Base-by-base conservation (phyloP, 768 basidiomycete genomes). In the Gloeopeniophorella convolvens region DNA sequence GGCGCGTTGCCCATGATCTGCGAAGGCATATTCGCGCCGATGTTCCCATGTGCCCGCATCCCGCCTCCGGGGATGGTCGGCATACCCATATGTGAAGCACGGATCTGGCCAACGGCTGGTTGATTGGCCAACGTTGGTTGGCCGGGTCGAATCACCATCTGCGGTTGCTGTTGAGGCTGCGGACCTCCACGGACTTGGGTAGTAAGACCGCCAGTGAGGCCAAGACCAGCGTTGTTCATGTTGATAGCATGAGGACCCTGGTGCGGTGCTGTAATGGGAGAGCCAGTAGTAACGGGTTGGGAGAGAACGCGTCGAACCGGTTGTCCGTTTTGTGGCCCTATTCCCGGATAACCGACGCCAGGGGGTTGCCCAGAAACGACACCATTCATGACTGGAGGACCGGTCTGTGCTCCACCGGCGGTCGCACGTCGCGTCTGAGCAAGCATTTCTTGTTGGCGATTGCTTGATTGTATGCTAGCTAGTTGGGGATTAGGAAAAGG, bases 281-380 rank as follows among this genome's bases (percentile, higher is more conserved):
- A 41, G 1, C 49, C 42, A 16, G 37, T 41, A 23, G 27, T 18
- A 5, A 36, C 35, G 4, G 79, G 74, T 65, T 84, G 82, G 18
- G 82, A 78, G 51, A 70, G 66, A n/a, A 73, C 74, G 60, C 83
- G 76, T 50, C 83, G 76, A 39, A 75, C 42, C 31, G 46, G 30
- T 30, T 41, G 52, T 12, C 42, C 46, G 44, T 44, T 54, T 20
- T 53, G 51, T 13, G 41, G 21, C 16, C 13, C 23, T 5, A 53
- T 33, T 39, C 52, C 52, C 3, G 42, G n/a, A 26, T 54, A 54
- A 16, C 41, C 28, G 27, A 42, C 34, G 18, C 46, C 7, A 59
- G 54, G 45, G 61, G 34, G 43, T 34, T 60, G 54, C 11, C 20
- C 27, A 20, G 54, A 21, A 18, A 60, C 57, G 43, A 59, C 36